Evolutionary conservation across 2,329 filamentous ascomycete species (phyloP).

Genomic region (Harringtonia aguacate): DNA sequence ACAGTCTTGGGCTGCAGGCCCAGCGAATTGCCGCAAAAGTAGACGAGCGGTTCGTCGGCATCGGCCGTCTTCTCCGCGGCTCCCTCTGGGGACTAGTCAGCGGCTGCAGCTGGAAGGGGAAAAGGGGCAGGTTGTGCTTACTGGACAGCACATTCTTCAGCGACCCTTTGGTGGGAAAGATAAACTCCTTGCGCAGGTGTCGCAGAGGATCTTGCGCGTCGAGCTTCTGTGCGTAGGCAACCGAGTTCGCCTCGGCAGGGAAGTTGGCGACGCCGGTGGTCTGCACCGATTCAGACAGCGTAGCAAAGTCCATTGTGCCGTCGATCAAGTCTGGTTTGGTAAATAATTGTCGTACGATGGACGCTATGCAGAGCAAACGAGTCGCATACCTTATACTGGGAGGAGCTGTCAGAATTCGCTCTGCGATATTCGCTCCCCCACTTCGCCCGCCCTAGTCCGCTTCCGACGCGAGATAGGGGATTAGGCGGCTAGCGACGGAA

Average conservation of each 20-base stretch:
- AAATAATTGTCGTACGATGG: background rate
- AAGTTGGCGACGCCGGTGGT: slow-evolving; percentile 26
- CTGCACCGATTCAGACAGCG: background rate
- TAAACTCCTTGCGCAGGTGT: slow-evolving; percentile 58
- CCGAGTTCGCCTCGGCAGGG: slow-evolving; percentile 32
- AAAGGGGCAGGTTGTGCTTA: slow-evolving; percentile 29
- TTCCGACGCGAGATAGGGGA: background rate
- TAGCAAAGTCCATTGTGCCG: slow-evolving; percentile 1
- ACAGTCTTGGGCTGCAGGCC: slow-evolving; percentile 70
- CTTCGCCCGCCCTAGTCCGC: background rate
- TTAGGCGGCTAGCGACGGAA: background rate
- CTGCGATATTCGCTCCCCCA: background rate
- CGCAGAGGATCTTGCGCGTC: slow-evolving; percentile 52
- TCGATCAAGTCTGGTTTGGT: too few relatives aligned
- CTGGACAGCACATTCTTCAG: slow-evolving; percentile 49
- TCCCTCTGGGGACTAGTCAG: too few relatives aligned
- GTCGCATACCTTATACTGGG: slow-evolving; percentile 1
- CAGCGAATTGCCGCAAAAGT: slow-evolving; percentile 84
- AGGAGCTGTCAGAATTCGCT: too few relatives aligned
- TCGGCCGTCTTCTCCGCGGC: too few relatives aligned
- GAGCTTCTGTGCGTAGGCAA: slow-evolving; percentile 39
- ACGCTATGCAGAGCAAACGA: background rate
- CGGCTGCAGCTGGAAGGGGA: too few relatives aligned
- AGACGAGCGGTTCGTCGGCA: slow-evolving; percentile 52
- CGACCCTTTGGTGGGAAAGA: slow-evolving; percentile 65